phyloP scores from a whole-genome alignment of 2,329 filamentous ascomycete genomes.

The Seiridium cupressi region DNA sequence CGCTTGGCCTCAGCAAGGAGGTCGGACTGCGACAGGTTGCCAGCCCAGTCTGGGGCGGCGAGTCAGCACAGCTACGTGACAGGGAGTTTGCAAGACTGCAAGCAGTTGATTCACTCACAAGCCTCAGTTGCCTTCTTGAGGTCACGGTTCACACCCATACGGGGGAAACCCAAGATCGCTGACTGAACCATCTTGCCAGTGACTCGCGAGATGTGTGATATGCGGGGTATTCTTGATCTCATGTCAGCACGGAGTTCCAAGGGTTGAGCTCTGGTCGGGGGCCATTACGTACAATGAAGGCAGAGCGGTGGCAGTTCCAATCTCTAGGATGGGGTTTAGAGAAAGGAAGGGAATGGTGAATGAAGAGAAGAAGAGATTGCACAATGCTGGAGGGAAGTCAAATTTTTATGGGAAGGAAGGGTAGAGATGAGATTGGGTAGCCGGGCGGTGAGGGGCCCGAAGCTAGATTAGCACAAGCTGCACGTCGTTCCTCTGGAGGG shows the following conservation, averaged over 20 bases:
- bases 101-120: slow-evolving; percentile 47
- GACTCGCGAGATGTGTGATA: slow-evolving; percentile 16
- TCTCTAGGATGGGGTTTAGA: slow-evolving; percentile 12
- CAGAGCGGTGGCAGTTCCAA: slow-evolving; percentile 21
- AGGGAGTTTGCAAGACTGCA: neutral
- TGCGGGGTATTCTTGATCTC: neutral
- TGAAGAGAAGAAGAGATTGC: slow-evolving; percentile 12
- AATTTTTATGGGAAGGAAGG: slow-evolving; percentile 6
- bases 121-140: slow-evolving; percentile 99
- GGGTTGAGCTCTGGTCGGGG: neutral
- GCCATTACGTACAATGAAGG: slow-evolving; percentile 20
- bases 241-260: neutral
- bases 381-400: slow-evolving; percentile 5
- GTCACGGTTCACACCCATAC: slow-evolving; percentile 97
- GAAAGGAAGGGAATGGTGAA: slow-evolving; percentile 1
- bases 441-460: slow-evolving; percentile 8
- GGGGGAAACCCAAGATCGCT: slow-evolving; percentile 94
- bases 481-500: neutral
- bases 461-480: neutral
- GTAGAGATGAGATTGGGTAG: slow-evolving; percentile 8
- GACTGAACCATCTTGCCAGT: slow-evolving; percentile 60
- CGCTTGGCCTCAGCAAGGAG: slow-evolving; percentile 95
- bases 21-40: slow-evolving; percentile 88
- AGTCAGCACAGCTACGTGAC: too few relatives aligned
- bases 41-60: slow-evolving; percentile 65